These are phyloP conservation scores for Osmanthus fragrans DNA, from an alignment of 257 asterid genomes.

Conservation along the genomic window DNA sequence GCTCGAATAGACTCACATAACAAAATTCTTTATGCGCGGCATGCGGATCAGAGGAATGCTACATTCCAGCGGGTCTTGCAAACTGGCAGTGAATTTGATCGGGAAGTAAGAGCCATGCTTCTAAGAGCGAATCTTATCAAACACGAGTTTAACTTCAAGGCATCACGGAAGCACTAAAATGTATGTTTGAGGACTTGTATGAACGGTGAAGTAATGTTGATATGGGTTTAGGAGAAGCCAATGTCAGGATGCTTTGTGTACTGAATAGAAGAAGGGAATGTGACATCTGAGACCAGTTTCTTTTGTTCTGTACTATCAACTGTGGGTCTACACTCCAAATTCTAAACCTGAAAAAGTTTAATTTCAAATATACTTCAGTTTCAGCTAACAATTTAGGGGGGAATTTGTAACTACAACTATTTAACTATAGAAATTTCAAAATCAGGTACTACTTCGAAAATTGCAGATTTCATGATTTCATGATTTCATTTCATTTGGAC, in stretches of 20 bases:
- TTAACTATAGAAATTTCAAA: no score
- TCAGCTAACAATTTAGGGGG: no score
- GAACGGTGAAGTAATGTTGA: not conserved
- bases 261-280: not conserved
- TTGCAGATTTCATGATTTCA: no score
- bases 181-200: slow-evolving; percentile 8
- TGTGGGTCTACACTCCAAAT: no score
- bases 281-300: not conserved
- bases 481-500: no score
- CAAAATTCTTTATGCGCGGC: slow-evolving; percentile 88
- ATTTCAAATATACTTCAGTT: no score
- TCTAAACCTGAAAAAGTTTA: no score
- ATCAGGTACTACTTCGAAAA: no score
- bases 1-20: slow-evolving; percentile 96
- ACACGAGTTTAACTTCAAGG: slow-evolving; percentile 59
- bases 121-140: slow-evolving; percentile 87
- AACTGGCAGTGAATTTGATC: slow-evolving; percentile 75
- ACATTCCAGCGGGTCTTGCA: slow-evolving; percentile 89
- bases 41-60: slow-evolving; percentile 93
- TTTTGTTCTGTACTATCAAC: not conserved
- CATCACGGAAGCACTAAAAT: slow-evolving; percentile 52
- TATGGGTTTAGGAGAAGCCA: not conserved
- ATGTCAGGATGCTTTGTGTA: not conserved
- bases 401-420: no score
- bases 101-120: slow-evolving; percentile 81